Percentiles rank a stretch among this genome's conserved stretches.
These are phyloP conservation scores for Xylariaceae sp. DNA, from an alignment of 2,329 filamentous ascomycete genomes.

Conservation along the genomic window DNA sequence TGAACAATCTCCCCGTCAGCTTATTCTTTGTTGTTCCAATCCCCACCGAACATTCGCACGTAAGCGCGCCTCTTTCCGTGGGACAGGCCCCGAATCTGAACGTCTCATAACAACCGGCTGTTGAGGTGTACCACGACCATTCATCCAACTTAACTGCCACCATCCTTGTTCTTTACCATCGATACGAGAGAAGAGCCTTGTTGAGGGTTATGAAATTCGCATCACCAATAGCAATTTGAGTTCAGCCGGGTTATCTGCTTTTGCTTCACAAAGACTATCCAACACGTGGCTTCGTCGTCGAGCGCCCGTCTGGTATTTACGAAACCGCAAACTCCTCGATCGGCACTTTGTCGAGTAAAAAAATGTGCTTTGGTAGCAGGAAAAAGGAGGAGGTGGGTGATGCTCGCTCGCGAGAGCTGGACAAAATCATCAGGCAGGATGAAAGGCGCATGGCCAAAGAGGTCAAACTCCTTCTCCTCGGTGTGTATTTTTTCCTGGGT, in stretches of 20 bases:
- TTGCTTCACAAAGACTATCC: slow-evolving; percentile 3
- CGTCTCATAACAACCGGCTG: slow-evolving; percentile 5
- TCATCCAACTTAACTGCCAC: slow-evolving; percentile 1
- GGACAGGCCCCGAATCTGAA: slow-evolving; percentile 7
- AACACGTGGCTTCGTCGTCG: slow-evolving; percentile 3
- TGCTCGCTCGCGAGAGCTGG: slow-evolving; percentile 69
- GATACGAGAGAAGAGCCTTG: neutral
- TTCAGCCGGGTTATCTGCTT: neutral
- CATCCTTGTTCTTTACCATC: slow-evolving; percentile 1
- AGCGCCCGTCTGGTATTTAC: neutral
- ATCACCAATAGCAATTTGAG: slow-evolving; percentile 2
- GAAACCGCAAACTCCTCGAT: slow-evolving; percentile 7
- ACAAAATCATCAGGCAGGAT: slow-evolving; percentile 78
- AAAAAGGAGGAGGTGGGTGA: slow-evolving; percentile 48
- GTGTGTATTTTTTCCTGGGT: slow-evolving; percentile 48
- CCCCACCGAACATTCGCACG: neutral
- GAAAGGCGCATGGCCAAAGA: slow-evolving; percentile 82
- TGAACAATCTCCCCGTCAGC: neutral
- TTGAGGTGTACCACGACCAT: neutral
- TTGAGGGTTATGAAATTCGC: neutral
- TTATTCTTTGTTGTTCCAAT: neutral
- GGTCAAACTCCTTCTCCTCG: slow-evolving; percentile 89
- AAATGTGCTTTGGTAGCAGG: slow-evolving; percentile 62
- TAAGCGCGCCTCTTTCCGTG: slow-evolving; percentile 5
- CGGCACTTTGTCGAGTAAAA: slow-evolving; percentile 2